phyloP scores from a whole-genome alignment of 2,329 filamentous ascomycete genomes.

The Fusarium concolor region DNA sequence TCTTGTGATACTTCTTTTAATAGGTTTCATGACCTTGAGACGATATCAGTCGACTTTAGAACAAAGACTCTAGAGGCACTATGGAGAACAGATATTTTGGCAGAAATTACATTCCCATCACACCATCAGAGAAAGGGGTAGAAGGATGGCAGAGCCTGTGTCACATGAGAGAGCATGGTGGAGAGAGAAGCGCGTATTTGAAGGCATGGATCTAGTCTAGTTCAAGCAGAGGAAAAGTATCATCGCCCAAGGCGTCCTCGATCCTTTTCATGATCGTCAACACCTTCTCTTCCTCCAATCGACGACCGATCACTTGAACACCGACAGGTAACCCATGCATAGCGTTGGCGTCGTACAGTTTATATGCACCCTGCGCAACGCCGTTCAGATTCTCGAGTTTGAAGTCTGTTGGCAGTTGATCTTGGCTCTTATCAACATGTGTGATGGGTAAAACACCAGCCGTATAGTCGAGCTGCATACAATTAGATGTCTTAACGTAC shows the following conservation, averaged over 20 bases:
- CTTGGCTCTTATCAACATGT: slow-evolving; percentile 77
- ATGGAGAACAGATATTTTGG: neutral
- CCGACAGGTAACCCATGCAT: slow-evolving; percentile 92
- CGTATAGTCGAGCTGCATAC: slow-evolving; percentile 80
- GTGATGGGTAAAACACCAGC: slow-evolving; percentile 86
- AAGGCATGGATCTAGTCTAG: slow-evolving; percentile 53
- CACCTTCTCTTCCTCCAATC: slow-evolving; percentile 90
- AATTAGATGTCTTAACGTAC: slow-evolving; percentile 4
- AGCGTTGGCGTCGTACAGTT: slow-evolving; percentile 78
- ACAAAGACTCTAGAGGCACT: neutral
- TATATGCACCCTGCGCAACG: slow-evolving; percentile 85
- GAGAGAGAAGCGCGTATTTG: neutral
- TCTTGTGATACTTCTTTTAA: neutral
- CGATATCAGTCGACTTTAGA: neutral
- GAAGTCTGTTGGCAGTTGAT: slow-evolving; percentile 73
- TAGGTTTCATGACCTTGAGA: neutral
- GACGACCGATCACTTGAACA: slow-evolving; percentile 83
- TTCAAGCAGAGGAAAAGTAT: slow-evolving; percentile 64
- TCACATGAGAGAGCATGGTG: neutral
- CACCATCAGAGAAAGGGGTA: neutral
- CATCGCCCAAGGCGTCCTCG: slow-evolving; percentile 75
- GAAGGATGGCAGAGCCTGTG: neutral
- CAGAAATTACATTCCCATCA: neutral
- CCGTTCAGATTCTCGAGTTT: slow-evolving; percentile 76
- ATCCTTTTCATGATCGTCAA: slow-evolving; percentile 82